Base-by-base conservation (phyloP, 306 rosid species). In the Sesbania bispinosa region DNA sequence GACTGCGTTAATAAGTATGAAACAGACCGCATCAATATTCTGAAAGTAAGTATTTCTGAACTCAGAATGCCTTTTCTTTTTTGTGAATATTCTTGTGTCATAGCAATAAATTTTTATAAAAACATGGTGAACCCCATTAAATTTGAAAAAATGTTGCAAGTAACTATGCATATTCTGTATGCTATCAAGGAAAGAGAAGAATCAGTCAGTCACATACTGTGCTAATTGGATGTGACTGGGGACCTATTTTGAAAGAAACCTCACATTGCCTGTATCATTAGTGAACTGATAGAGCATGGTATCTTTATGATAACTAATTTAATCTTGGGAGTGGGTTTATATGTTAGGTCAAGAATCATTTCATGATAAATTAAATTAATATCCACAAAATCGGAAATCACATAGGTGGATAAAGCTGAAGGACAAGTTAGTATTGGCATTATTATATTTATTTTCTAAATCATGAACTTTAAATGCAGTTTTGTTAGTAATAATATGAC, bases 21-120 rank as follows among this genome's bases (percentile, higher is more conserved):
- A 87, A 88, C 92, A 53, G 95, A 92, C 66, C 94, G 87, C 75
- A 75, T 83, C 77, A 92, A 92, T 85, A 92, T 92, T 74, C 82
- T 92, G 63, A 92, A 88, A 87, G 98, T 92, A 92, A 81, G 75
- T 72, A 90, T 92, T 73, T 62, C 73, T 50, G 78, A 79, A 57
- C 73, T 60, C 24, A 15, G 42, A 62, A 10, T 39, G 41, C 68
- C 32, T 67, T n/a, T n/a, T n/a, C n/a, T 63, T 24, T 67, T 64
- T n/a, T 47, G 45, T 36, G 39, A 19, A 75, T 58, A 14, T 41
- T 30, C 50, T 10, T 6, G 1, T 21, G 10, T 55, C 55, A 18
- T 42, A 75, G 14, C 33, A 46, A 11, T 70, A 59, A 20, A 13
- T 60, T 19, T n/a, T 20, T 62, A 4, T n/a, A n/a, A n/a, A n/a